Conservation (phyloP, 1,139 yeast genomes). For the Pichia inconspicua region DNA sequence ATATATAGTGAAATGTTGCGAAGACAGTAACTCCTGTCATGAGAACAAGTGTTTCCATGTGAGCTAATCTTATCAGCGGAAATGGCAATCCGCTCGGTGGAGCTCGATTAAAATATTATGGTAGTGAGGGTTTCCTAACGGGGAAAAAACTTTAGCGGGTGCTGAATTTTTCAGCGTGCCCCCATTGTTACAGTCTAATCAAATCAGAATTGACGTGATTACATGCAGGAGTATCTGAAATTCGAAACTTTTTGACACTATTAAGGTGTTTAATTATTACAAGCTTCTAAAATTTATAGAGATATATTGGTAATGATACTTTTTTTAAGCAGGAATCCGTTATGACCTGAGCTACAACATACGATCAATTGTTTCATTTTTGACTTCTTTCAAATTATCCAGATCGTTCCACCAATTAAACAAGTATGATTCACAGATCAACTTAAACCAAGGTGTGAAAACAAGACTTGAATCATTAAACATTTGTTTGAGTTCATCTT, state of each 20-base stretch:
- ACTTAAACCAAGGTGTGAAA: slow-evolving; percentile 97
- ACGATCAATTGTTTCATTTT: slow-evolving; percentile 41
- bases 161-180: too few relatives aligned
- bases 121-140: not conserved
- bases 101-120: too few relatives aligned
- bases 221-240: too few relatives aligned
- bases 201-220: not conserved
- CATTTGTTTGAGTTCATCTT: slow-evolving; percentile 63
- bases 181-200: not conserved
- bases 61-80: not conserved
- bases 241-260: not conserved
- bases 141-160: not conserved
- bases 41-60: too few relatives aligned
- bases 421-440: slow-evolving; percentile 83
- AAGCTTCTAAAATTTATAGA: not conserved
- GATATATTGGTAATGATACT: not conserved
- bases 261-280: not conserved
- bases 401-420: slow-evolving; percentile 91
- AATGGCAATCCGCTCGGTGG: not conserved
- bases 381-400: slow-evolving; percentile 43
- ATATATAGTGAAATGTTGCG: not conserved
- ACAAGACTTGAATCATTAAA: slow-evolving; percentile 52
- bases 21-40: not conserved
- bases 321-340: too few relatives aligned
- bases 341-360: slow-evolving; percentile 27